phyloP scores from a whole-genome alignment of 768 basidiomycete species.

The Lactarius trivialis region DNA sequence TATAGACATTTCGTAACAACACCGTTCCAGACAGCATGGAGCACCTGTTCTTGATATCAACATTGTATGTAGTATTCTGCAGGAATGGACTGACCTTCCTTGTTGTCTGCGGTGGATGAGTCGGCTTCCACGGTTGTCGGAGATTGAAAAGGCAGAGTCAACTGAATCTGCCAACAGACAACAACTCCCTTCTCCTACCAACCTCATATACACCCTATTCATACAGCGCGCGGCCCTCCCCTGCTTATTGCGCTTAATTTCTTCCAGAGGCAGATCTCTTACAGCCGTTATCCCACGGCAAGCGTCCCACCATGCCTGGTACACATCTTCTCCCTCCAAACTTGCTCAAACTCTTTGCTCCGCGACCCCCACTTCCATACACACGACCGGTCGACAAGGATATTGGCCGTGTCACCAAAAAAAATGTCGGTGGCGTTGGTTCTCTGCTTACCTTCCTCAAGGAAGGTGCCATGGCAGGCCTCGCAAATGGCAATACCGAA shows the following conservation, averaged over 20 bases:
- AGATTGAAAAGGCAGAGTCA: not conserved
- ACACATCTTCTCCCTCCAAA: constrained; percentile 93
- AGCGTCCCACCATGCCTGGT: constrained; percentile 41
- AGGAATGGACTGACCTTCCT: not conserved
- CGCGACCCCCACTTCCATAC: constrained; percentile 86
- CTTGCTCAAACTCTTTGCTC: constrained; percentile 92
- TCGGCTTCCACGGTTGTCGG: not conserved
- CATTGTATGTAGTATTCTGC: not conserved
- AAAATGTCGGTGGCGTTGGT: constrained; percentile 74
- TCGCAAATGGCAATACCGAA: constrained; percentile 55
- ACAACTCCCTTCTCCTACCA: not conserved
- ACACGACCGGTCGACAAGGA: constrained; percentile 79
- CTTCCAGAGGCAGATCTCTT: not conserved
- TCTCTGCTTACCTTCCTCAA: constrained; percentile 62
- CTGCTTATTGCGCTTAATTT: constrained; percentile 8
- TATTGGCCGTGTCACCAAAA: constrained; percentile 61
- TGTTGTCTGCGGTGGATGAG: not conserved
- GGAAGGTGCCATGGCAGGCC: constrained; percentile 67
- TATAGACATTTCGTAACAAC: constrained; percentile 4
- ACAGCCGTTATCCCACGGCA: not conserved
- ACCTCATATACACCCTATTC: not conserved
- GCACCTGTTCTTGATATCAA: not conserved
- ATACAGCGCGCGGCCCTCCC: constrained; percentile 4
- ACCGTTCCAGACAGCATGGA: not conserved
- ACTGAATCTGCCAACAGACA: no score